Base-by-base conservation (phyloP, 768 basidiomycete genomes). In the Gautieria morchelliformis region DNA sequence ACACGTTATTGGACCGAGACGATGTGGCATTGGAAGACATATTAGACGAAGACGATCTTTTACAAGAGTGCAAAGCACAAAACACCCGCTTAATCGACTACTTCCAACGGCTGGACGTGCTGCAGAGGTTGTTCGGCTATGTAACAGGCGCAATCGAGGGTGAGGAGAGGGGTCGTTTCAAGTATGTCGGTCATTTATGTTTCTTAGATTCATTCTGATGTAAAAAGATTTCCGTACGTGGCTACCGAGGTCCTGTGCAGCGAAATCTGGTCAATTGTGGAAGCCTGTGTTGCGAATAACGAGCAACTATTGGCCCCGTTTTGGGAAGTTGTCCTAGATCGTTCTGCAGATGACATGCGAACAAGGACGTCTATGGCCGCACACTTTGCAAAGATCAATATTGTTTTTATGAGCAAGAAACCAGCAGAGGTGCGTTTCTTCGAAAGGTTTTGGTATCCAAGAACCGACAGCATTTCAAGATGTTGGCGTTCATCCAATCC, bases 241-340 rank as follows among this genome's bases (percentile, higher is more conserved):
- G 87, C 92, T 15, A 93, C 94, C 27, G 95, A 98, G 69, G 92
- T 97, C 22, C 80, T 98, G 35, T 94, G 93, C 72, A 89, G 90
- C 70, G 93, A 95, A 64, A 86, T 95, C 71, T 96, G 93, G 87
- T 89, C 87, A 20, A 90, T 97, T 65, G 84, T 93, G 49, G 92
- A 93, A 70, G 91, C 90, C 1, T 89, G 92, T 64, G 75, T 95
- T 64, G 78, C 77, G 63, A 75, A 86, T 63, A 76, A 80, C 52
- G 76, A 83, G 10, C 81, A 86, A 58, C 76, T 96, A 53, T 77
- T 97, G 53, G 74, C 77, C 40, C 88, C 91, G 11, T 95, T 96
- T 75, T 96, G 93, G 93, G 91, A 96, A 70, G 83, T 82, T 17
- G 84, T 92, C 17, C 74, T 92, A 30, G 87, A 90, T 66, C 77